Evolutionary conservation across 306 rosid species (phyloP).

Genomic region (Cajanus cajan): DNA sequence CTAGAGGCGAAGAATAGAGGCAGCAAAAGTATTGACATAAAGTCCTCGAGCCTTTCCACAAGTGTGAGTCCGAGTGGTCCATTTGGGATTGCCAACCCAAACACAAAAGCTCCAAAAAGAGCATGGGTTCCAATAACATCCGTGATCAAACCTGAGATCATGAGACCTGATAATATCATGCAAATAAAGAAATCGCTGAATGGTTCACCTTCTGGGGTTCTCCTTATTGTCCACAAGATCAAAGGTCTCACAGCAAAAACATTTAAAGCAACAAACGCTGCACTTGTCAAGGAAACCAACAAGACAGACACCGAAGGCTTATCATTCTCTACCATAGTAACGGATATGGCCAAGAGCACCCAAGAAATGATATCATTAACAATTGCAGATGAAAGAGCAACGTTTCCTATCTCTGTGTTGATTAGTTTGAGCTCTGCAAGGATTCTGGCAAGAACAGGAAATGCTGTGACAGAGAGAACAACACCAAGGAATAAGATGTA

Average conservation of each 20-base stretch:
- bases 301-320: conserved; percentile 49
- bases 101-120: conserved; percentile 84
- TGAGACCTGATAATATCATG: conserved; percentile 74
- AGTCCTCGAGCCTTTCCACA: conserved; percentile 88
- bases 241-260: conserved; percentile 54
- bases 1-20: conserved; percentile 88
- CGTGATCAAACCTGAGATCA: conserved; percentile 80
- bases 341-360: conserved; percentile 61
- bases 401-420: conserved; percentile 66
- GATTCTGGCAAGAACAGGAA: conserved; percentile 74
- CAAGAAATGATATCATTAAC: conserved; percentile 73
- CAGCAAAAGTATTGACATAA: conserved; percentile 68
- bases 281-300: conserved; percentile 55
- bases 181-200: conserved; percentile 66
- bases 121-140: conserved; percentile 88
- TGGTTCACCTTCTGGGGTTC: conserved; percentile 80
- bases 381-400: conserved; percentile 75
- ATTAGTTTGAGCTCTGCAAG: conserved; percentile 77
- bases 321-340: conserved; percentile 52
- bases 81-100: conserved; percentile 73
- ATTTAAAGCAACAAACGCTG: conserved; percentile 48
- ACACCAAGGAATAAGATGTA: conserved; percentile 67
- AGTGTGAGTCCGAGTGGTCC: conserved; percentile 80
- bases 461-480: conserved; percentile 72
- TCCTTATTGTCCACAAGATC: conserved; percentile 58